phyloP scores from a whole-genome alignment of 768 basidiomycete genomes.

The Kondoa malvinella region DNA sequence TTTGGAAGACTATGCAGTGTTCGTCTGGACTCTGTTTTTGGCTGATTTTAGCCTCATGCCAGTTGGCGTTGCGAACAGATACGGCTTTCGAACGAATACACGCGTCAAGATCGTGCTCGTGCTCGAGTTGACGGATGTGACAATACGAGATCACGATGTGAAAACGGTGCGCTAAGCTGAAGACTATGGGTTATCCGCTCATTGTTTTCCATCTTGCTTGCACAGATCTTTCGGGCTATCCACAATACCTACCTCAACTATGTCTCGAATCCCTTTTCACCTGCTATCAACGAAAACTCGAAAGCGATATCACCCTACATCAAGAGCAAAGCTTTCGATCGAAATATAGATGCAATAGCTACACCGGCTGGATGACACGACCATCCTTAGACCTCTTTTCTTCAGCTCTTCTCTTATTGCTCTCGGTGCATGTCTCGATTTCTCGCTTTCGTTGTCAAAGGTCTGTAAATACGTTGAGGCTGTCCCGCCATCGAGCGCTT shows the following conservation, averaged over 20 bases:
- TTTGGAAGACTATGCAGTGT: slow-evolving; percentile 79
- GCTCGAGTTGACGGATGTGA: slow-evolving; percentile 58
- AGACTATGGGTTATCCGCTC: too few relatives aligned
- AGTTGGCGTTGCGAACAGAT: slow-evolving; percentile 31
- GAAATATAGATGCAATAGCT: slow-evolving; percentile 56
- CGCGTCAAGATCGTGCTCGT: slow-evolving; percentile 74
- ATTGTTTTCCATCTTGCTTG: too few relatives aligned
- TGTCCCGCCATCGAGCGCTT: too few relatives aligned
- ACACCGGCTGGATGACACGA: neutral
- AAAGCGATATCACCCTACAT: slow-evolving; percentile 37
- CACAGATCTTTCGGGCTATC: slow-evolving; percentile 68
- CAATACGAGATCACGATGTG: slow-evolving; percentile 64
- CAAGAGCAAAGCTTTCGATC: slow-evolving; percentile 52
- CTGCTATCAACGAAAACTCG: slow-evolving; percentile 34
- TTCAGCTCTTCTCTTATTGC: neutral
- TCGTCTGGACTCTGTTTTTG: neutral
- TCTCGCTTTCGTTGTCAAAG: too few relatives aligned
- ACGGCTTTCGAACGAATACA: slow-evolving; percentile 75
- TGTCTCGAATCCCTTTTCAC: slow-evolving; percentile 67
- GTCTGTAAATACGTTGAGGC: too few relatives aligned
- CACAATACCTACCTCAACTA: slow-evolving; percentile 74
- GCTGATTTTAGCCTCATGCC: neutral
- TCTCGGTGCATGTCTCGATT: neutral
- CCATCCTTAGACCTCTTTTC: neutral
- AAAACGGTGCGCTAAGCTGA: slow-evolving; percentile 53